Percentiles rank a stretch among this genome's conserved stretches.
Conservation (phyloP, 2,329 filamentous ascomycete genomes). For the Cordyceps militaris region DNA sequence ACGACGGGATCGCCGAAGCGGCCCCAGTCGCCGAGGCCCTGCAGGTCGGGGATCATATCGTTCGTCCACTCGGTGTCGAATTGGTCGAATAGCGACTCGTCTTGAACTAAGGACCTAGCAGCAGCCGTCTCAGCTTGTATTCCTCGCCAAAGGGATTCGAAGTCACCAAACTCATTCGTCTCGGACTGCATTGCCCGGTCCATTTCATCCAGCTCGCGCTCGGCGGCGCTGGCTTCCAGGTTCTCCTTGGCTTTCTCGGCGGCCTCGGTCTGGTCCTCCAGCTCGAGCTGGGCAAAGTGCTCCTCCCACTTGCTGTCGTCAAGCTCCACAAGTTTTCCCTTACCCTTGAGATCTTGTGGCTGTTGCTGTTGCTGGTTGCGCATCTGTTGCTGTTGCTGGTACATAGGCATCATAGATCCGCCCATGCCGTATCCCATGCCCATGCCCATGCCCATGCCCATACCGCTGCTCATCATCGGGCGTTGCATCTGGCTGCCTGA, state of each 20-base stretch:
- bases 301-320: slow-evolving; percentile 95
- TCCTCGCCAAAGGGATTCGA: slow-evolving; percentile 82
- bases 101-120: slow-evolving; percentile 64
- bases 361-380: slow-evolving; percentile 36
- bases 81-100: slow-evolving; percentile 55
- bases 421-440: slow-evolving; percentile 33
- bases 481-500: slow-evolving; percentile 42
- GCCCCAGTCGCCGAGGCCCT: slow-evolving; percentile 56
- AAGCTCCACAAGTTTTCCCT: slow-evolving; percentile 89
- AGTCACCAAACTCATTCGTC: slow-evolving; percentile 72
- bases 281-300: slow-evolving; percentile 84
- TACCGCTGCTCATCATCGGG: slow-evolving; percentile 52
- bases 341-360: slow-evolving; percentile 59
- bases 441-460: slow-evolving; percentile 50
- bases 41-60: slow-evolving; percentile 49
- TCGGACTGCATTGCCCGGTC: slow-evolving; percentile 63
- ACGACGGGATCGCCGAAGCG: slow-evolving; percentile 67
- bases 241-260: slow-evolving; percentile 48
- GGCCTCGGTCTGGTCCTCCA: slow-evolving; percentile 50
- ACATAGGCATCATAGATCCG: slow-evolving; percentile 48
- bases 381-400: slow-evolving; percentile 35
- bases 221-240: slow-evolving; percentile 65
- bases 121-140: slow-evolving; percentile 70
- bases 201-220: slow-evolving; percentile 81
- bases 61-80: slow-evolving; percentile 75